Evolutionary conservation across 2,329 filamentous ascomycete genomes (phyloP).

Genomic region (Fusarium sp.): DNA sequence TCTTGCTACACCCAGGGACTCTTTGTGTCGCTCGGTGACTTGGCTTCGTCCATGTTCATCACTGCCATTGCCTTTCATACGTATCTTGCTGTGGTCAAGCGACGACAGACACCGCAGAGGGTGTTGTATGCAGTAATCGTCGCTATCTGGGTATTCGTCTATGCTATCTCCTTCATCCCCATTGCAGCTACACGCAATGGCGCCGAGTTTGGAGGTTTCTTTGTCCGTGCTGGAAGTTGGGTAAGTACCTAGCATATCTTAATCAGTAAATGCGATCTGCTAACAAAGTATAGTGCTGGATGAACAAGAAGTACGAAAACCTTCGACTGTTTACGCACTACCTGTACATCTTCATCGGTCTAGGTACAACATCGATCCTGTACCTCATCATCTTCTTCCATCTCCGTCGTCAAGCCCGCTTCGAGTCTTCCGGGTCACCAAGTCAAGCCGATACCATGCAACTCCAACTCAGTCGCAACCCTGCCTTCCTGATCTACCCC

Average conservation of each 20-base stretch:
- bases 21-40: constrained; percentile 74
- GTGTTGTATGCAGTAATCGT: constrained; percentile 63
- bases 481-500: constrained; percentile 74
- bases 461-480: constrained; percentile 53
- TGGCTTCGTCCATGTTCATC: constrained; percentile 76
- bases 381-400: constrained; percentile 58
- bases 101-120: constrained; percentile 63
- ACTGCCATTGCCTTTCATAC: constrained; percentile 75
- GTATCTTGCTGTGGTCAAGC: constrained; percentile 70
- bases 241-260: constrained; percentile 49
- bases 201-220: constrained; percentile 60
- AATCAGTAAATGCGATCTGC: fast-evolving
- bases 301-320: constrained; percentile 64
- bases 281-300: constrained; percentile 66
- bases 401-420: constrained; percentile 48
- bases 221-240: constrained; percentile 75
- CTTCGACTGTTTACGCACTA: constrained; percentile 73
- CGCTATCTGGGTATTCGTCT: constrained; percentile 69
- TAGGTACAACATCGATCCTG: constrained; percentile 54
- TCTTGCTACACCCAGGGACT: constrained; percentile 76
- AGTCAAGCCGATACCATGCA: constrained; percentile 27
- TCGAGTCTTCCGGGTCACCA: constrained; percentile 8
- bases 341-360: constrained; percentile 69
- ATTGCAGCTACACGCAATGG: constrained; percentile 59
- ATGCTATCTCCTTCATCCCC: constrained; percentile 67